These are phyloP conservation scores for Vicia villosa DNA, from an alignment of 306 rosid species.

Conservation along the genomic window DNA sequence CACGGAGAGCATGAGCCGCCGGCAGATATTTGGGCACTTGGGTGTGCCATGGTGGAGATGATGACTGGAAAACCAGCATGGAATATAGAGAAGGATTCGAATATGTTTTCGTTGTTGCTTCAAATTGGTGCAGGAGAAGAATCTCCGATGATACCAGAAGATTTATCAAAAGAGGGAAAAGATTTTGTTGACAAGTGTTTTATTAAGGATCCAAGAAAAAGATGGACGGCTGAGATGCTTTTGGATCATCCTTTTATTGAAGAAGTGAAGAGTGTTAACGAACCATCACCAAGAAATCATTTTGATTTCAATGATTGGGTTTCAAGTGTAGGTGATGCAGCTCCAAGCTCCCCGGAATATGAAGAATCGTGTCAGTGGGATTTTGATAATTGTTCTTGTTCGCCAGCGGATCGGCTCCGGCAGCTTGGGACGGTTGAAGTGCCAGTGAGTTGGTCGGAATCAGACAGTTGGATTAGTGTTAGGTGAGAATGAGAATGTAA, in stretches of 20 bases:
- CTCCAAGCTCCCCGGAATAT: conserved; percentile 39
- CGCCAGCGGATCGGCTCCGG: conserved; percentile 46
- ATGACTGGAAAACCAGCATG: conserved; percentile 74
- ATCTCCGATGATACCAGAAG: conserved; percentile 58
- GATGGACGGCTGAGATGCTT: conserved; percentile 98
- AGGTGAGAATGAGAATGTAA: conserved; percentile 42
- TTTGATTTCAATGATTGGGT: conserved; percentile 81
- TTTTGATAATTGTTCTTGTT: conserved; percentile 3
- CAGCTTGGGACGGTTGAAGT: conserved; percentile 36
- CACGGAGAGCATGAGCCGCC: conserved; percentile 56
- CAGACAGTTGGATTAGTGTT: conserved; percentile 60
- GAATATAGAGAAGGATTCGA: conserved; percentile 38
- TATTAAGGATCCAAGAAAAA: conserved; percentile 58
- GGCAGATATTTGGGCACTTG: conserved; percentile 79
- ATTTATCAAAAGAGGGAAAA: conserved; percentile 62
- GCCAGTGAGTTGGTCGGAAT: conserved; percentile 52
- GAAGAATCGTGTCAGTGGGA: not conserved
- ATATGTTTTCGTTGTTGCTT: conserved; percentile 53
- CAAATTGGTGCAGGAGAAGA: conserved; percentile 74
- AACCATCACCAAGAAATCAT: conserved; percentile 61
- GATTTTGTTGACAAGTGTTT: conserved; percentile 75
- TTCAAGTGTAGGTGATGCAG: conserved; percentile 37
- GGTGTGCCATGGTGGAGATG: conserved; percentile 85
- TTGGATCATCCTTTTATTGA: conserved; percentile 63
- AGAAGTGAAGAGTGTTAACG: conserved; percentile 15